These are phyloP conservation scores for Trichoderma sp. DNA, from an alignment of 2,329 filamentous ascomycete genomes.

Conservation along the genomic window DNA sequence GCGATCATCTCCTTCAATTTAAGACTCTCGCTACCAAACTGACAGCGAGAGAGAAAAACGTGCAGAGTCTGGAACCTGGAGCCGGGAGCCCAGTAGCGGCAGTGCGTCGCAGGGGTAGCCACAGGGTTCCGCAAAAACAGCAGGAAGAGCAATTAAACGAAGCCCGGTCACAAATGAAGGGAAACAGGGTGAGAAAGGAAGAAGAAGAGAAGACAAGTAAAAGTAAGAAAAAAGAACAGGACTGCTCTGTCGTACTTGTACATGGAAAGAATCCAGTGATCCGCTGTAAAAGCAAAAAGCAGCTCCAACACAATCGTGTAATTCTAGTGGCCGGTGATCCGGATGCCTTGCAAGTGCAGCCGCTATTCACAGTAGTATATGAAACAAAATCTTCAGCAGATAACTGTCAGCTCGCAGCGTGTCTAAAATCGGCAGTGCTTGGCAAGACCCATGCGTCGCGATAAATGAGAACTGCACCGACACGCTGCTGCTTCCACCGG, in stretches of 20 bases:
- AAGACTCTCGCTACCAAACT: constrained; percentile 3
- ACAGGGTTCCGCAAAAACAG: not conserved
- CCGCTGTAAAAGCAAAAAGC: not conserved
- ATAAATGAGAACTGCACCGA: constrained; percentile 10
- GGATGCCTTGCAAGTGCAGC: not conserved
- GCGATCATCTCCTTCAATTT: constrained; percentile 20
- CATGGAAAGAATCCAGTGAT: not conserved
- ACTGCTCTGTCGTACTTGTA: not conserved
- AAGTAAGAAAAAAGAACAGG: not conserved
- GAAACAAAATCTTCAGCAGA: constrained; percentile 15
- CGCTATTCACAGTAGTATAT: not conserved
- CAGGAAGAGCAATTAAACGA: not conserved
- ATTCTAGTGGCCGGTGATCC: constrained; percentile 4
- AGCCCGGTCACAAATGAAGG: not conserved
- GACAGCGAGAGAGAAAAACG: not conserved
- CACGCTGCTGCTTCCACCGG: constrained; percentile 8
- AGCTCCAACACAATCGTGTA: constrained; percentile 6
- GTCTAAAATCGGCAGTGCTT: constrained; percentile 5
- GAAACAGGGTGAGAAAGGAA: not conserved
- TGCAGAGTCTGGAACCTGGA: constrained; percentile 2
- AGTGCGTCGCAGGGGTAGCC: not conserved
- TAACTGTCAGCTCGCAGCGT: constrained; percentile 8
- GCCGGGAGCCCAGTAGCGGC: not conserved
- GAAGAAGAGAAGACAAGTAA: not conserved
- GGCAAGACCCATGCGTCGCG: constrained; percentile 5